Percentiles rank a stretch among this genome's conserved stretches.
These are phyloP conservation scores for Porphyridium purpureum DNA, from an alignment of 23 red algal species.

Conservation along the genomic window DNA sequence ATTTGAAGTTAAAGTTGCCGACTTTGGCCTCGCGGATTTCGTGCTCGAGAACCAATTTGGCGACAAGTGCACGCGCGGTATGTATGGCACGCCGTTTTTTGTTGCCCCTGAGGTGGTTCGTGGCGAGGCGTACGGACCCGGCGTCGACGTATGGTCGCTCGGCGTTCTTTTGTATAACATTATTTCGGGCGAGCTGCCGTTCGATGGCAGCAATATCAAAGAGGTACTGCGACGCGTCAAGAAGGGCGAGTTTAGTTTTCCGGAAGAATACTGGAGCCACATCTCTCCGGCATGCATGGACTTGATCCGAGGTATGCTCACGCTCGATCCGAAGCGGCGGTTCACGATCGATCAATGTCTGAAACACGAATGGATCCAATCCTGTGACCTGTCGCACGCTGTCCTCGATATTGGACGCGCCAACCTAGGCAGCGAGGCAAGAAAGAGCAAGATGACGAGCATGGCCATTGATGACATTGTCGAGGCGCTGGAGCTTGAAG, in stretches of 20 bases:
- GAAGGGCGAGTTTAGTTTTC: conserved; percentile 47
- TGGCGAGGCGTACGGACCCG: conserved; percentile 47
- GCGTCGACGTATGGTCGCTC: conserved; percentile 82
- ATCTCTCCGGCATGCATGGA: conserved; percentile 75
- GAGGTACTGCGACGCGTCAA: conserved; percentile 59
- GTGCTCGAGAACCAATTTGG: conserved; percentile 64
- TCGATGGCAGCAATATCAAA: conserved; percentile 69
- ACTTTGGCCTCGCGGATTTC: conserved; percentile 88
- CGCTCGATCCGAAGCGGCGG: conserved; percentile 47
- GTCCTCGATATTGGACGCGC: conserved; percentile 30
- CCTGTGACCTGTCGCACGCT: conserved; percentile 17
- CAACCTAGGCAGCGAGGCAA: conserved; percentile 21
- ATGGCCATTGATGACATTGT: conserved; percentile 54
- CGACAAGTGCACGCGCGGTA: conserved; percentile 57
- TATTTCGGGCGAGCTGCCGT: conserved; percentile 83
- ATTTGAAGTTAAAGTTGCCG: conserved; percentile 75
- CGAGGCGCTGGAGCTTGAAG: conserved; percentile 25
- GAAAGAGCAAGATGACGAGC: conserved; percentile 40
- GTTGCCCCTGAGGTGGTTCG: conserved; percentile 90
- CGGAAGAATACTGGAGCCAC: conserved; percentile 54
- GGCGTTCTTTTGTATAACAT: conserved; percentile 97
- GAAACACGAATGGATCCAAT: conserved; percentile 46
- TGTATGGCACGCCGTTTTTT: conserved; percentile 87
- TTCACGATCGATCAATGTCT: conserved; percentile 43
- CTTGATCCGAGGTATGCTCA: conserved; percentile 53